phyloP scores from a whole-genome alignment of 2,329 filamentous ascomycete species.

The Anisogramma anomala region DNA sequence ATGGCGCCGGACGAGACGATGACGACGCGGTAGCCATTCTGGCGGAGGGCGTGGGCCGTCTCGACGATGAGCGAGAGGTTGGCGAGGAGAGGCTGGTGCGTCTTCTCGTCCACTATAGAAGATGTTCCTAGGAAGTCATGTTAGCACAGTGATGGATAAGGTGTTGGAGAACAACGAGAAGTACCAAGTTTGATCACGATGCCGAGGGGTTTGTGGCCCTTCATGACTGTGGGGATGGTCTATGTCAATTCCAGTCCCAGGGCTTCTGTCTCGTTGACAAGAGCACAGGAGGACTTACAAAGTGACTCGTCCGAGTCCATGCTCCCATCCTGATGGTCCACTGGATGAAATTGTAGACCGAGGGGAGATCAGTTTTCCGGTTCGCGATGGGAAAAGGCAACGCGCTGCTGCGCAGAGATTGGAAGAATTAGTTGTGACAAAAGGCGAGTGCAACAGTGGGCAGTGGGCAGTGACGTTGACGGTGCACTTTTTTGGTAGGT shows the following conservation, averaged over 20 bases:
- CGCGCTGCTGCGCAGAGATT: too few species aligned
- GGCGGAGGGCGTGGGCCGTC: conserved; percentile 74
- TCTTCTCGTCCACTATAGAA: conserved; percentile 96
- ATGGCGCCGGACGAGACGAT: conserved; percentile 97
- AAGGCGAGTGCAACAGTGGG: too few species aligned
- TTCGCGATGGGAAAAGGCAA: too few species aligned
- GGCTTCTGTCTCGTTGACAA: neutral
- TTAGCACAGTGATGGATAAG: neutral
- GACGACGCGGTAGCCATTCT: conserved; percentile 88
- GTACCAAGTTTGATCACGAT: conserved; percentile 83
- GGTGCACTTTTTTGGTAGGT: too few species aligned
- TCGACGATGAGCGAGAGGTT: conserved; percentile 89
- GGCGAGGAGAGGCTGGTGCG: conserved; percentile 83
- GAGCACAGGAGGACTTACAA: conserved; percentile 2
- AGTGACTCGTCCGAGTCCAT: conserved; percentile 13
- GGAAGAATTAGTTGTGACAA: too few species aligned
- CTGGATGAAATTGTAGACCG: neutral
- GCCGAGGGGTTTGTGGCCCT: conserved; percentile 52
- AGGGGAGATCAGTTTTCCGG: neutral
- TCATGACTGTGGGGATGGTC: conserved; percentile 44
- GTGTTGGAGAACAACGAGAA: too few species aligned
- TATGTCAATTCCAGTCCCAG: conserved; percentile 11
- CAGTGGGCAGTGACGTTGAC: too few species aligned
- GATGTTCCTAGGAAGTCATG: conserved; percentile 60
- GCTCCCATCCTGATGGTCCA: conserved; percentile 6